These are phyloP conservation scores for Leccinellum albellum DNA, from an alignment of 768 basidiomycete genomes.

Conservation along the genomic window DNA sequence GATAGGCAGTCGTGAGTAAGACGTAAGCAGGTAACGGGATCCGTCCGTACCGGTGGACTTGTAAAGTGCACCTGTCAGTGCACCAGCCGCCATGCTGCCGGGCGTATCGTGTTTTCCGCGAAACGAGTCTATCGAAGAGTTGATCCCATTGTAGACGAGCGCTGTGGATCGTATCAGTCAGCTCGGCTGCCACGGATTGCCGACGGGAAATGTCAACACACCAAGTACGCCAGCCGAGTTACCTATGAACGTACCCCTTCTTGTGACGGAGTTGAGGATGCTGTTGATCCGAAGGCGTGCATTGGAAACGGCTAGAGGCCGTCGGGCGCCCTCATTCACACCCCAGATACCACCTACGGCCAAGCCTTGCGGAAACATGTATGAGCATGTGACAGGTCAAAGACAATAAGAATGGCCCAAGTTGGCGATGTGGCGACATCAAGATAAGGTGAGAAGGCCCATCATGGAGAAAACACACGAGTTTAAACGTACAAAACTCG, in stretches of 20 bases:
- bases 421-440: constrained; percentile 49
- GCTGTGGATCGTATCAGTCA: constrained; percentile 53
- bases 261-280: constrained; percentile 91
- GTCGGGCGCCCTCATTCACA: constrained; percentile 85
- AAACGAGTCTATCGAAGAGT: constrained; percentile 85
- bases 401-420: constrained; percentile 76
- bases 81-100: constrained; percentile 92
- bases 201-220: constrained; percentile 47
- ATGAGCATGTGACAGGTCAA: constrained; percentile 74
- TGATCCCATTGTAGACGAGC: constrained; percentile 93
- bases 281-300: constrained; percentile 92
- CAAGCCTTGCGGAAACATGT: constrained; percentile 69
- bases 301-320: constrained; percentile 85
- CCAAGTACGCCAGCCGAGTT: constrained; percentile 98
- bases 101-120: constrained; percentile 89
- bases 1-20: constrained; percentile 35
- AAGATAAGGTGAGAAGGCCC: constrained; percentile 67
- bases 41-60: constrained; percentile 83
- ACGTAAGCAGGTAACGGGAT: constrained; percentile 31
- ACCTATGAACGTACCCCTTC: constrained; percentile 95
- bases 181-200: constrained; percentile 26
- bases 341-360: constrained; percentile 95
- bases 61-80: constrained; percentile 84
- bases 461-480: constrained; percentile 44
- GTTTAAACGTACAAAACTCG: constrained; percentile 41